Evolutionary conservation across 495 filamentous ascomycete species (phyloP).

Genomic region (Margaritispora aquatica): DNA sequence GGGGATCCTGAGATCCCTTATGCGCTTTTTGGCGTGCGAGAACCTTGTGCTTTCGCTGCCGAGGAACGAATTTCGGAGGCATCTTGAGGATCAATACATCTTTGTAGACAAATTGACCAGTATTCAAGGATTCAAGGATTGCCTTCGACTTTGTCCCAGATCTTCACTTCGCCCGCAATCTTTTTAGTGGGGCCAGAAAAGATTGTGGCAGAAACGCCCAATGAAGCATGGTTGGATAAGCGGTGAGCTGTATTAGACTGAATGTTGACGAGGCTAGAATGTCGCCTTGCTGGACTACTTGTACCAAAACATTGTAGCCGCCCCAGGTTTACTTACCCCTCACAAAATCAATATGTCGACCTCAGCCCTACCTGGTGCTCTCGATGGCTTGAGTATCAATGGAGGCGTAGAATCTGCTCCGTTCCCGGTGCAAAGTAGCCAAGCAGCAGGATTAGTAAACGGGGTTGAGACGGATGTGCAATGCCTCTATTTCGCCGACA

Average conservation of each 20-base stretch:
- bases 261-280: conserved; percentile 1
- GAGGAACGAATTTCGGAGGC: conserved; percentile 65
- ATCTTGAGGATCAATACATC: conserved; percentile 34
- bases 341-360: conserved; percentile 8
- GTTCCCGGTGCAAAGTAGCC: conserved; percentile 74
- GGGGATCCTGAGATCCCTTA: conserved; percentile 26
- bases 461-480: conserved; percentile 67
- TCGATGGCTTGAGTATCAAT: conserved; percentile 1
- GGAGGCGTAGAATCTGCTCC: conserved; percentile 9
- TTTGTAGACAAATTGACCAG: not conserved
- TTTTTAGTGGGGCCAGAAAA: not conserved
- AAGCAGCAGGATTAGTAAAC: conserved; percentile 55
- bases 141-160: too few relatives aligned
- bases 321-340: too few relatives aligned
- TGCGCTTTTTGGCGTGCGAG: conserved; percentile 48
- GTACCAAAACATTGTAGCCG: not conserved
- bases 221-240: not conserved
- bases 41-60: conserved; percentile 74
- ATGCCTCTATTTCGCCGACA: conserved; percentile 74
- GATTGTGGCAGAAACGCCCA: not conserved
- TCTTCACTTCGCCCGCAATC: not conserved
- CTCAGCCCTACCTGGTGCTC: conserved; percentile 4
- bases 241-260: not conserved
- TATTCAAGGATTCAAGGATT: too few relatives aligned
- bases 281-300: conserved; percentile 1